A percentile compares a stretch with the other conserved stretches of the same genome.
These are phyloP conservation scores for Aureobasidium sp. DNA, from an alignment of 2,329 filamentous ascomycete species.

Conservation along the genomic window DNA sequence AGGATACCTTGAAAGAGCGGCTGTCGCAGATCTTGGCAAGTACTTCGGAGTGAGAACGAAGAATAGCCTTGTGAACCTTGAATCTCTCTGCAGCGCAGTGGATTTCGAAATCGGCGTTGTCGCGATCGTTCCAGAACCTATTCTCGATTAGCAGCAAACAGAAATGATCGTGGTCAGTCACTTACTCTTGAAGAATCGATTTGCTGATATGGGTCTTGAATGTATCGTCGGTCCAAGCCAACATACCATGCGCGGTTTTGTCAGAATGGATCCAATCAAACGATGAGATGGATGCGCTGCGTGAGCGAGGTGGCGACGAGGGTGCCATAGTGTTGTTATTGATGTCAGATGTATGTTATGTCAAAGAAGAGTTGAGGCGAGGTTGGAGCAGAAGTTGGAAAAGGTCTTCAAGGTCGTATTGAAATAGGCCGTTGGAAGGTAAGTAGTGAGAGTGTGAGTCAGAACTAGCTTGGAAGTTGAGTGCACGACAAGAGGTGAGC, in stretches of 20 bases:
- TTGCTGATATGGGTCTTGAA: neutral
- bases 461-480: too few species aligned
- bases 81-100: neutral
- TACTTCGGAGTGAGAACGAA: neutral
- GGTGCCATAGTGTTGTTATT: neutral
- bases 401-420: neutral
- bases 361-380: neutral
- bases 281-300: neutral
- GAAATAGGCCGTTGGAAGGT: neutral
- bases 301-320: neutral
- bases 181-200: neutral
- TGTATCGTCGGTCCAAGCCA: neutral
- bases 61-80: neutral
- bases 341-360: neutral
- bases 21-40: neutral
- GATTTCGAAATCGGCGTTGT: neutral
- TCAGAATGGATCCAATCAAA: neutral
- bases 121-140: neutral
- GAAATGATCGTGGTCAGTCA: too few species aligned
- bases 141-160: neutral
- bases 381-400: neutral
- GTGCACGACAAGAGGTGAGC: neutral
- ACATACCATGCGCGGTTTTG: neutral
- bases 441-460: neutral
- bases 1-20: neutral